Evolutionary conservation across 2,329 filamentous ascomycete species (phyloP).

Genomic region (Aspergillus sp.): DNA sequence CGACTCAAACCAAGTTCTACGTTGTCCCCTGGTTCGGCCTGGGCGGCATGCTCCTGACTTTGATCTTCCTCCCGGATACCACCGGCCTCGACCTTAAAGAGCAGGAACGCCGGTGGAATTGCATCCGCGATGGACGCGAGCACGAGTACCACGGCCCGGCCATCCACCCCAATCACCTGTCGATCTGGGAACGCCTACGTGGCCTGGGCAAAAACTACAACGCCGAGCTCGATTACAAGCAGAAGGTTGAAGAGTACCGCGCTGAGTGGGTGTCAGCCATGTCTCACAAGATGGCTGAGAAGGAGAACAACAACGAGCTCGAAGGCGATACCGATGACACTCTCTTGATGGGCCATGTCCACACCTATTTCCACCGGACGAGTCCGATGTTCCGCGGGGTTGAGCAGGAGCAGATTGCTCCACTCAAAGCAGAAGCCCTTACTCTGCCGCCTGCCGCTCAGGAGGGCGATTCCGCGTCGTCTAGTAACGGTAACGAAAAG

Average conservation of each 20-base stretch:
- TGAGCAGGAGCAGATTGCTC: conserved; percentile 18
- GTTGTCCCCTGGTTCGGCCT: conserved; percentile 95
- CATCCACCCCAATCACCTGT: conserved; percentile 80
- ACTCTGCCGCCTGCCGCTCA: conserved; percentile 25
- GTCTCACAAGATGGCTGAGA: conserved; percentile 42
- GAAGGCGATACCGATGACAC: conserved; percentile 36
- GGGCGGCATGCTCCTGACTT: conserved; percentile 72
- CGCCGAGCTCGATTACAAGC: conserved; percentile 69
- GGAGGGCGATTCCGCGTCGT: conserved; percentile 13
- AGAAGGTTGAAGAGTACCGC: conserved; percentile 77
- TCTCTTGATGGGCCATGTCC: conserved; percentile 41
- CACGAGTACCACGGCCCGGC: conserved; percentile 87
- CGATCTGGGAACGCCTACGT: conserved; percentile 72
- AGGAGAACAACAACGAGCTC: conserved; percentile 27
- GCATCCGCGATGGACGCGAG: conserved; percentile 67
- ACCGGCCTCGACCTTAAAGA: conserved; percentile 95
- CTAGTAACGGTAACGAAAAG: conserved; percentile 21
- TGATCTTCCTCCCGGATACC: conserved; percentile 86
- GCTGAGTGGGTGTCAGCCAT: conserved; percentile 44
- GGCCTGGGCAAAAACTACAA: conserved; percentile 77
- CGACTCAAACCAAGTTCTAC: conserved; percentile 73
- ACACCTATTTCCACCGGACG: conserved; percentile 47
- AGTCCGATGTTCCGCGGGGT: conserved; percentile 34
- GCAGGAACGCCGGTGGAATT: conserved; percentile 87
- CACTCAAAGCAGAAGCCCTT: conserved; percentile 23